Conservation (phyloP, 2,329 filamentous ascomycete genomes). For the Aaosphaeria pasadenensis region DNA sequence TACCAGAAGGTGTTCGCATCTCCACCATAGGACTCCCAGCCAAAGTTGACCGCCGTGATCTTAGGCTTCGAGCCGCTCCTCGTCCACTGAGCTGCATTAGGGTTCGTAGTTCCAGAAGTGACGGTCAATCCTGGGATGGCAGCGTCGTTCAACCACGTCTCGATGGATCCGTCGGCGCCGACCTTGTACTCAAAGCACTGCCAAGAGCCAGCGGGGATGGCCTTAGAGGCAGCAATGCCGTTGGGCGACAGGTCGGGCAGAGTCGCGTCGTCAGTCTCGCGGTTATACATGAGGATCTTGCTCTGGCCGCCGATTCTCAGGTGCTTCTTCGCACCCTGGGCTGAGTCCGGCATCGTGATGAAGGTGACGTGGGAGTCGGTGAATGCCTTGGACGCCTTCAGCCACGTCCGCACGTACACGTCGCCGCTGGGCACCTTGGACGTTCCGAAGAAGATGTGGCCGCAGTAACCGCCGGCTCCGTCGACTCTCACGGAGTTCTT, state of each 20-base stretch:
- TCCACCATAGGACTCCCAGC: slow-evolving; percentile 62
- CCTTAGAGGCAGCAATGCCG: slow-evolving; percentile 54
- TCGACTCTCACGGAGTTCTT: slow-evolving; percentile 74
- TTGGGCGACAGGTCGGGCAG: slow-evolving; percentile 60
- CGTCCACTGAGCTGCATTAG: slow-evolving; percentile 54
- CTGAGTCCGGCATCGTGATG: slow-evolving; percentile 62
- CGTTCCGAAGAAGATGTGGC: slow-evolving; percentile 61
- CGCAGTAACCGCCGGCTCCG: slow-evolving; percentile 57
- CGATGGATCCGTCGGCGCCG: slow-evolving; percentile 55
- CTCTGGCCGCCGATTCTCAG: slow-evolving; percentile 61
- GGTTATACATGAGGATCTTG: slow-evolving; percentile 64
- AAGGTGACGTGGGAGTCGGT: slow-evolving; percentile 60
- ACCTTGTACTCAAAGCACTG: slow-evolving; percentile 62
- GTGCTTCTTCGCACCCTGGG: slow-evolving; percentile 56
- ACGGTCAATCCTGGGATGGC: slow-evolving; percentile 52
- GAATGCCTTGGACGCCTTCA: slow-evolving; percentile 59
- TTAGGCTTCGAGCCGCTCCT: slow-evolving; percentile 50
- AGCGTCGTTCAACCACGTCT: slow-evolving; percentile 59
- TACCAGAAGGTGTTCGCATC: slow-evolving; percentile 63
- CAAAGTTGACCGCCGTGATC: slow-evolving; percentile 57
- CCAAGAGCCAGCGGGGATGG: slow-evolving; percentile 52
- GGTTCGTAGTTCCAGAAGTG: slow-evolving; percentile 48
- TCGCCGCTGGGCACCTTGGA: slow-evolving; percentile 55
- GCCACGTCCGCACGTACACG: slow-evolving; percentile 54
- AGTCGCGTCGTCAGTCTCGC: slow-evolving; percentile 61